Base-by-base conservation (phyloP, 2,329 filamentous ascomycete genomes). In the Lachnellula cervina region DNA sequence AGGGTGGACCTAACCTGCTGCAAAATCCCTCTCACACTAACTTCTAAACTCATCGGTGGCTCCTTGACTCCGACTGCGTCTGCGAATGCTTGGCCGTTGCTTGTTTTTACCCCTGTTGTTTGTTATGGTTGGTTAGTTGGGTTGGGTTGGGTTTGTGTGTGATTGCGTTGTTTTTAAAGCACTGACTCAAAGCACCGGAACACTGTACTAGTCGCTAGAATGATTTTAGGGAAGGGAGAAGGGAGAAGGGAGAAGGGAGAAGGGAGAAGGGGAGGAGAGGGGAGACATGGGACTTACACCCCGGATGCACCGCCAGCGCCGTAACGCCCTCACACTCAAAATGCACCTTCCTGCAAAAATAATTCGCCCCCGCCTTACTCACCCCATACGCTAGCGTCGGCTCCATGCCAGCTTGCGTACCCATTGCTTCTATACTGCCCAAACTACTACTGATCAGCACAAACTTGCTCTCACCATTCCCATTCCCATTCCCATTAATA, bases 351-450 rank as follows among this genome's bases (percentile, higher is more conserved):
- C 65, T 59, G 5, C 69, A 64, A 49, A 73, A 62, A 51, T 62
- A 74, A 55, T 75, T 73, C 35, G 70, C 60, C 3, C 51, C 65
- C 13, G 62, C 65, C 62, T 81, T 81, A 51, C 71, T 71, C 1
- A 74, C 62, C 0, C 73, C 77, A 56, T 82, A 80, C 0, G 71
- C 69, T 0, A 72, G 32, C 46, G 19, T 55, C 0, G 63, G 63
- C 2, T 51, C 28, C 1, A n/a, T 17, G 1, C 50, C 52, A 11
- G 28, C 28, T 11, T 32, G 28, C 8, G 8, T 32, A 17, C 63
- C 61, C 54, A 64, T 62, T 1, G 40, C 56, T 0, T 16, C 56
- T 45, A 69, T 68, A 35, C 59, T 63, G 2, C 65, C 66, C 0
- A 68, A 37, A 2, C 16, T 67, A 1, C 60, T 60, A 9, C 69